Conservation (phyloP, 441 rosid species). For the Syzygium malaccense region DNA sequence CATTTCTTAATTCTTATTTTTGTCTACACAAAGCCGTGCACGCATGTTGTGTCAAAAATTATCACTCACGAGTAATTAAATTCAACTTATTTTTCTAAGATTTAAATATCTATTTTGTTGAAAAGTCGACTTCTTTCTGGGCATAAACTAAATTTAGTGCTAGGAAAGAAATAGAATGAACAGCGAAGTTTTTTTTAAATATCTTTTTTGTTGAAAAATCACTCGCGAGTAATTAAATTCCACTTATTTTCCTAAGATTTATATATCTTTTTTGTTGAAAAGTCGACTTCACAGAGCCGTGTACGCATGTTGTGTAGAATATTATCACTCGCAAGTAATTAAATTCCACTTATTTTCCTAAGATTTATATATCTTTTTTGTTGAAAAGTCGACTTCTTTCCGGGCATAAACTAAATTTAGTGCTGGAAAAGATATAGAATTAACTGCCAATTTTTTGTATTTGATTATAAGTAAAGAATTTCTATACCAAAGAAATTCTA, state of each 20-base stretch:
- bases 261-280: background rate
- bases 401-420: background rate
- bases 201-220: no score
- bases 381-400: background rate
- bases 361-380: background rate
- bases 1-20: background rate
- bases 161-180: fast-evolving
- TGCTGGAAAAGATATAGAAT: background rate
- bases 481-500: background rate
- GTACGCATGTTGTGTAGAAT: no score
- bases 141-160: background rate
- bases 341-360: background rate
- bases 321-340: no score
- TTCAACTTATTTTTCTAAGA: background rate
- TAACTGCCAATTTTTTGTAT: background rate
- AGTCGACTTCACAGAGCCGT: background rate
- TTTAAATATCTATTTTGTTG: background rate
- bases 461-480: background rate
- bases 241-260: background rate
- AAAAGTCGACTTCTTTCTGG: background rate
- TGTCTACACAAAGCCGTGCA: background rate
- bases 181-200: background rate
- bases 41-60: background rate
- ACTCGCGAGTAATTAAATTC: background rate
- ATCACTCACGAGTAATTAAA: background rate